Conservation (phyloP, 805 yeast genomes). For the Wickerhamiella musiphila region DNA sequence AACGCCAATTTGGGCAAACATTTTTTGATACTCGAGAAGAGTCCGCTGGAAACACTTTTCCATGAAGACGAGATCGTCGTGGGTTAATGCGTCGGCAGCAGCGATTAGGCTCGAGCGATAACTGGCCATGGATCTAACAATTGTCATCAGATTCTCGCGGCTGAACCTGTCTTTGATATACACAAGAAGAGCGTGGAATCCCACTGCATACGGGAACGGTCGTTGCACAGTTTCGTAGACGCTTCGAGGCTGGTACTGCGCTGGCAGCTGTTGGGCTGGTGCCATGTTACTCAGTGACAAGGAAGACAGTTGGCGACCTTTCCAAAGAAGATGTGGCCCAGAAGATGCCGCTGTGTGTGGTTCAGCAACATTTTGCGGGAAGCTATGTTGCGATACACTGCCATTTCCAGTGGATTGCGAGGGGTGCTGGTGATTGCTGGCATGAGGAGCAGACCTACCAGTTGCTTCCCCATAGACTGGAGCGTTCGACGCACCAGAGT, state of each 20-base stretch:
- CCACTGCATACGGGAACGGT: conserved; percentile 83
- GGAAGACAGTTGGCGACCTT: too few relatives aligned
- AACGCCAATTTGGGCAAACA: conserved; percentile 71
- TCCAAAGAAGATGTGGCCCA: too few relatives aligned
- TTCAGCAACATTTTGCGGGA: too few relatives aligned
- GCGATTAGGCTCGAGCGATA: conserved; percentile 89
- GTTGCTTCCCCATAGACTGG: too few relatives aligned
- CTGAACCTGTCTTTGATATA: conserved; percentile 59
- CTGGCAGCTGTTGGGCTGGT: conserved; percentile 6
- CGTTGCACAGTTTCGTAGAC: conserved; percentile 52
- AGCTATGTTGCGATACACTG: too few relatives aligned
- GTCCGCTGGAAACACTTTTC: conserved; percentile 94
- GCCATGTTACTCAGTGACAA: too few relatives aligned
- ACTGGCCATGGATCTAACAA: conserved; percentile 79
- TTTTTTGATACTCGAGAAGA: conserved; percentile 69
- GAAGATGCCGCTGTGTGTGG: too few relatives aligned
- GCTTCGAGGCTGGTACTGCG: conserved; percentile 16
- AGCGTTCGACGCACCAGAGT: too few relatives aligned
- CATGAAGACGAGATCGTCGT: conserved; percentile 83
- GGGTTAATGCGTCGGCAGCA: conserved; percentile 71
- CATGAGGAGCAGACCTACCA: too few relatives aligned
- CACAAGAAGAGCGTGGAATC: conserved; percentile 64
- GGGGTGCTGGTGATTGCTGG: too few relatives aligned
- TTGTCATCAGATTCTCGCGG: conserved; percentile 49
- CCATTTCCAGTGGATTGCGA: too few relatives aligned